A percentile compares a stretch with the other conserved stretches of the same genome.
phyloP scores from a whole-genome alignment of 2,329 filamentous ascomycete genomes.

The Blumeria hordei region DNA sequence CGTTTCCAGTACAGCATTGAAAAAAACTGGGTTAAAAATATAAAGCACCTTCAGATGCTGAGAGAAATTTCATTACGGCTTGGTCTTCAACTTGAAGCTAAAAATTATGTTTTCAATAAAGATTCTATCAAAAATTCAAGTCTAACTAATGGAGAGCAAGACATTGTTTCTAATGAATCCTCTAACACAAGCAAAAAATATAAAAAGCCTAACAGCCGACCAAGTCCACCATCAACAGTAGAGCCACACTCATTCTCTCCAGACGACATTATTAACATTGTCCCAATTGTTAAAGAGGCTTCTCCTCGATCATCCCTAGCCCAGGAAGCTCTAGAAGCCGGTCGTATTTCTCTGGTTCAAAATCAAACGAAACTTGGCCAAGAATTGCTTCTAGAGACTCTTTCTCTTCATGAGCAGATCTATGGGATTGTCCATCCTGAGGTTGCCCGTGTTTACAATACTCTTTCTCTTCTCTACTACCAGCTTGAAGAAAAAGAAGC shows the following conservation, averaged over 20 bases:
- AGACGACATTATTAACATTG: conserved; percentile 75
- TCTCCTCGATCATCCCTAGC: conserved; percentile 73
- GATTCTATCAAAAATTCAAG: not conserved
- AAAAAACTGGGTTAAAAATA: conserved; percentile 37
- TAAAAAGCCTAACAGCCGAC: conserved; percentile 27
- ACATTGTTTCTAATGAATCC: conserved; percentile 16
- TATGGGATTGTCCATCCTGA: conserved; percentile 95
- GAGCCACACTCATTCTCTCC: conserved; percentile 42
- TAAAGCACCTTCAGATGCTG: conserved; percentile 61
- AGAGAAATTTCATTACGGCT: conserved; percentile 76
- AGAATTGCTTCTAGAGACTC: conserved; percentile 81
- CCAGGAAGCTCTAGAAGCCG: conserved; percentile 87
- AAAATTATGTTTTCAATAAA: conserved; percentile 41
- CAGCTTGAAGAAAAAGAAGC: conserved; percentile 94
- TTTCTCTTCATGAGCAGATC: conserved; percentile 93
- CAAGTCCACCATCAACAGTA: conserved; percentile 22
- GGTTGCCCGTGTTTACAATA: conserved; percentile 86
- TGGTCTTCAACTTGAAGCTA: conserved; percentile 66
- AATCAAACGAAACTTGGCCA: conserved; percentile 89
- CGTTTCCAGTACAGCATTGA: conserved; percentile 58
- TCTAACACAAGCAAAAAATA: conserved; percentile 27
- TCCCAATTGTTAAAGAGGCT: conserved; percentile 90
- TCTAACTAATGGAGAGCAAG: conserved; percentile 19
- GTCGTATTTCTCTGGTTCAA: conserved; percentile 85
- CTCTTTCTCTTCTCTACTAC: conserved; percentile 86